A percentile compares a stretch with the other conserved stretches of the same genome.
Evolutionary conservation across 805 yeast genomes (phyloP).

Genomic region (Candida mattraensis): DNA sequence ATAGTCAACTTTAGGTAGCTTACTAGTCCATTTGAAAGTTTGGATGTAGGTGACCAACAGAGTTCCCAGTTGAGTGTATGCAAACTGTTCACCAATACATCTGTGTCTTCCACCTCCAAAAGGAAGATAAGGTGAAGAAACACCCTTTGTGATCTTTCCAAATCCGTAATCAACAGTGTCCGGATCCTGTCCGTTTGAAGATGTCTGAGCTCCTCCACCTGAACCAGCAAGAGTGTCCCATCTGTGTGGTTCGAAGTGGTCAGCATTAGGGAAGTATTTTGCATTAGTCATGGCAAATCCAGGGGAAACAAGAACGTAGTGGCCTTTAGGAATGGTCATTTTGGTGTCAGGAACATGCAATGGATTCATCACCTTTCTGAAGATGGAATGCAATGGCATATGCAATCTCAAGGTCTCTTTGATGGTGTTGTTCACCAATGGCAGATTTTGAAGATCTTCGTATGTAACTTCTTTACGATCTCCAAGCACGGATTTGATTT

Average conservation of each 20-base stretch:
- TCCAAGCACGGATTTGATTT: constrained; percentile 63
- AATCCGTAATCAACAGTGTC: constrained; percentile 86
- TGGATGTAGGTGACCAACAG: constrained; percentile 73
- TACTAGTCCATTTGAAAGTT: constrained; percentile 74
- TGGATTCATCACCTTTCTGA: constrained; percentile 83
- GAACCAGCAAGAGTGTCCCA: constrained; percentile 54
- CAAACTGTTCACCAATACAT: constrained; percentile 99
- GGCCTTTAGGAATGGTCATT: constrained; percentile 85
- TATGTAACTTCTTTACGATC: constrained; percentile 64
- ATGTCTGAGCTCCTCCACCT: constrained; percentile 39
- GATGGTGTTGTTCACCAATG: constrained; percentile 76
- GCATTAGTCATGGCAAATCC: constrained; percentile 84
- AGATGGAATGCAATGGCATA: constrained; percentile 93
- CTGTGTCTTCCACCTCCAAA: constrained; percentile 99
- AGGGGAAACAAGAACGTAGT: constrained; percentile 88
- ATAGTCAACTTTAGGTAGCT: constrained; percentile 71
- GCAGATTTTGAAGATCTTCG: constrained; percentile 80
- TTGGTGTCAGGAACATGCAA: constrained; percentile 76
- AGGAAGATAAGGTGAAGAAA: constrained; percentile 91
- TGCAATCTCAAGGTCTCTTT: constrained; percentile 95
- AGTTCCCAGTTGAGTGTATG: constrained; percentile 88
- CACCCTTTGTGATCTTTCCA: constrained; percentile 95
- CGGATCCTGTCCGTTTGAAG: too few species aligned
- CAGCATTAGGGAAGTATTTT: constrained; percentile 75
- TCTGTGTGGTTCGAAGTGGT: constrained; percentile 77